A percentile compares a stretch with the other conserved stretches of the same genome.
Conservation (phyloP, 176 grass and related monocot species). For the Hsuehochloa calcarea region DNA sequence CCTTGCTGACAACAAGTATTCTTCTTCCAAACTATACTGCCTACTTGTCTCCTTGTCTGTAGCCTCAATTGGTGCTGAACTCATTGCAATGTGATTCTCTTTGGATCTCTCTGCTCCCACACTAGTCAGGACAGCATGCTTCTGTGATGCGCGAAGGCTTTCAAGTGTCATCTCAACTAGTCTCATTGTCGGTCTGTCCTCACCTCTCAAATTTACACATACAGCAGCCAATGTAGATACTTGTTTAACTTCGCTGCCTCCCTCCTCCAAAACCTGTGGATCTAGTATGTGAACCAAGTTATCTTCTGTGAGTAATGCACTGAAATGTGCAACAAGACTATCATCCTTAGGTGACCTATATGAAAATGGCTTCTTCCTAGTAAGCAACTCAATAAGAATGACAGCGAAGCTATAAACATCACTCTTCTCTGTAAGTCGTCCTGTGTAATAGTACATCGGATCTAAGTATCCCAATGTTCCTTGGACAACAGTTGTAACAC, state of each 20-base stretch:
- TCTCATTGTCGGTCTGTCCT: not conserved
- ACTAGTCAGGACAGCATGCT: no score
- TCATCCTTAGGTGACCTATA: not conserved
- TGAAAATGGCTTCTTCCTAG: not conserved
- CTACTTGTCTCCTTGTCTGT: not conserved
- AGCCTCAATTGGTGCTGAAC: not conserved
- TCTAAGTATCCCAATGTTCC: not conserved
- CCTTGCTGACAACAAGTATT: slow-evolving; percentile 3
- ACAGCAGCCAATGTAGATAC: not conserved
- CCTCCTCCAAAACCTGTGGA: not conserved
- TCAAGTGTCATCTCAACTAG: not conserved
- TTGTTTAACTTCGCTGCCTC: not conserved
- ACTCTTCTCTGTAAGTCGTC: not conserved
- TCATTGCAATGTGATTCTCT: not conserved
- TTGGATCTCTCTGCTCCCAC: not conserved
- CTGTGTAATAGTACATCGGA: not conserved
- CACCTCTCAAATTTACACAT: not conserved
- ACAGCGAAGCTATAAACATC: not conserved
- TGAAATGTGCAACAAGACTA: not conserved
- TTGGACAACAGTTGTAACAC: not conserved
- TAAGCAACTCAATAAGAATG: not conserved
- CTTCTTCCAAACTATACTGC: slow-evolving; percentile 13
- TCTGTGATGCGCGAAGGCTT: not conserved
- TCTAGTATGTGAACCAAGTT: not conserved
- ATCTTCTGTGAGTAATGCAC: not conserved